Evolutionary conservation across 306 rosid species (phyloP), one percentile per base, ranked within the genome.

Genomic region (Cicer arietinum): DNA sequence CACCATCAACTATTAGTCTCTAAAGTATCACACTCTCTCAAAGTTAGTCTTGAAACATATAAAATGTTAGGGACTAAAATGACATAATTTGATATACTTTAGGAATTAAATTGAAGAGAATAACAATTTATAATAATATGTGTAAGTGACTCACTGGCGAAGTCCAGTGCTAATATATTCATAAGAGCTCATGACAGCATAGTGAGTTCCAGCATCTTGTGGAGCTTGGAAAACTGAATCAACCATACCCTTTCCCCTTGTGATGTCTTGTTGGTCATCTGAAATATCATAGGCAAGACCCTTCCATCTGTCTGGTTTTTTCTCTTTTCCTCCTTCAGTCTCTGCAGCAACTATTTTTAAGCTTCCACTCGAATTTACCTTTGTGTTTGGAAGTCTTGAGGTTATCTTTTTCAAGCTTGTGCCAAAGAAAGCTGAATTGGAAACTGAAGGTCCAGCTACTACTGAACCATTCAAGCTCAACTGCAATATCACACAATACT

Each of bases 231-330:
- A 94, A 52, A 91, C 88, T 12, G 91, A 1, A 62, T 94, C 97
- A 68, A 91, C 98, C 97, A 79, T 53, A 58, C 98, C 98, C 92
- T 94, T 94, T 10, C 98, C 98, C 62, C 98, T 84, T 70, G 98
- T 91, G 87, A 94, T 94, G 81, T 94, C 98, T 76, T 94, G 98
- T 56, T 94, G 98, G 76, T 94, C 98, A 74, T 94, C 98, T 6
- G 98, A 94, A 0, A 2, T 1, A 79, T 94, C 98, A 10, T 25
- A 88, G 42, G 91, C 97, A 48, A 94, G 87, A 69, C 96, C 94
- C 10, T 0, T 50, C 98, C 98, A 94, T 60, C 74, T 89, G 89
- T 94, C 98, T 66, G 83, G 51, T 0, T 82, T 25, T 0, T 96
- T 94, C 83, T 93, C 92, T 69, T 78, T 35, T 1, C 3, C 6